A percentile compares a stretch with the other conserved stretches of the same genome.
phyloP scores from a whole-genome alignment of 2,329 filamentous ascomycete genomes.

The Didymellaceae sp. region DNA sequence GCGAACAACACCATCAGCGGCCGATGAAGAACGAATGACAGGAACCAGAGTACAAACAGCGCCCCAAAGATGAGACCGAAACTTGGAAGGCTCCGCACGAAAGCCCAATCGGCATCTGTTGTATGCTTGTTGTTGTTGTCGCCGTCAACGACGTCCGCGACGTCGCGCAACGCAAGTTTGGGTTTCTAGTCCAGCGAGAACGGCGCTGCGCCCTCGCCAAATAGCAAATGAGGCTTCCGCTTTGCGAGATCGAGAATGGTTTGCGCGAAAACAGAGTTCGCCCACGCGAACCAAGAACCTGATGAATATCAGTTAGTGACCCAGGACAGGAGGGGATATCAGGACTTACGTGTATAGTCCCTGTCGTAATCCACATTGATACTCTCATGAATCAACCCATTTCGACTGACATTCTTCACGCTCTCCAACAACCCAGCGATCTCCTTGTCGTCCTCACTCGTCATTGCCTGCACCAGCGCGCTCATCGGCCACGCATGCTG shows the following conservation, averaged over 20 bases:
- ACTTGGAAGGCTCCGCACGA: too few species aligned
- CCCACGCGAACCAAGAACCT: conserved; percentile 96
- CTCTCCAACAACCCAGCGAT: conserved; percentile 74
- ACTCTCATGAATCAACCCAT: conserved; percentile 91
- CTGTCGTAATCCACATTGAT: conserved; percentile 76
- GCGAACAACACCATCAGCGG: too few species aligned
- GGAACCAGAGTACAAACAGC: too few species aligned
- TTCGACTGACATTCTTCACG: conserved; percentile 75
- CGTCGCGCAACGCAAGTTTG: background rate
- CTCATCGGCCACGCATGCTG: conserved; percentile 97
- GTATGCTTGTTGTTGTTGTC: too few species aligned
- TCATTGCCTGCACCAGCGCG: conserved; percentile 88
- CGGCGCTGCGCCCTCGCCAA: conserved; percentile 65
- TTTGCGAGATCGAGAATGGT: conserved; percentile 89
- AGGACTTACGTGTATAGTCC: conserved; percentile 74
- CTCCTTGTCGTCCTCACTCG: conserved; percentile 80
- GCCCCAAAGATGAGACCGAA: too few species aligned
- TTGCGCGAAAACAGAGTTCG: conserved; percentile 93
- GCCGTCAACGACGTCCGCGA: background rate
- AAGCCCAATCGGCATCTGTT: too few species aligned
- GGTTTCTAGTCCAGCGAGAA: conserved; percentile 27
- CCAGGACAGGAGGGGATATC: background rate
- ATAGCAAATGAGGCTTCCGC: conserved; percentile 86
- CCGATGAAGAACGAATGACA: too few species aligned
- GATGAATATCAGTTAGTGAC: background rate